phyloP scores from a whole-genome alignment of 2,329 filamentous ascomycete species.

The Trematosphaeria pertusa region DNA sequence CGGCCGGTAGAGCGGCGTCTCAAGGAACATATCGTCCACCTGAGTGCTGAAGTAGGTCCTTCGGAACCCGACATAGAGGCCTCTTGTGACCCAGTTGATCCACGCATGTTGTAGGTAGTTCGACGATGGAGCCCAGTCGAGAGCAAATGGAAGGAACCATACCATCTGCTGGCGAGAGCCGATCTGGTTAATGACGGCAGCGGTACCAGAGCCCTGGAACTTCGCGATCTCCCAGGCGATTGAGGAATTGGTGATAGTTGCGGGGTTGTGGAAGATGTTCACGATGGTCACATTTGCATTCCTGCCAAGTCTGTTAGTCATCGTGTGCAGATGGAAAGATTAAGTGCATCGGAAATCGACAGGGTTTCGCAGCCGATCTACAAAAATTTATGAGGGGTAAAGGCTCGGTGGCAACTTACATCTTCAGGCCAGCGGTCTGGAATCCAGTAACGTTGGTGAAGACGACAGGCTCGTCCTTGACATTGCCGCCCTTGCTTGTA shows the following conservation, averaged over 20 bases:
- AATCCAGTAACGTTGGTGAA: constrained; percentile 64
- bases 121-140: constrained; percentile 61
- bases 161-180: constrained; percentile 66
- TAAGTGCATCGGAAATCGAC: constrained; percentile 11
- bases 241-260: constrained; percentile 60
- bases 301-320: constrained; percentile 27
- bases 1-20: constrained; percentile 53
- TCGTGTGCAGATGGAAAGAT: constrained; percentile 8
- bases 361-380: constrained; percentile 2
- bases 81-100: constrained; percentile 68
- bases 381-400: constrained; percentile 7
- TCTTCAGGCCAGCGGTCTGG: constrained; percentile 61
- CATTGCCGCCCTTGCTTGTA: constrained; percentile 41
- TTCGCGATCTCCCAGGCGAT: constrained; percentile 63
- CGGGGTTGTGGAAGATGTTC: constrained; percentile 65
- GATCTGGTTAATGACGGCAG: constrained; percentile 67
- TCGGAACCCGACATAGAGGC: constrained; percentile 64
- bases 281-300: constrained; percentile 39
- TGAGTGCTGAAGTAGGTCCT: constrained; percentile 63
- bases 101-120: constrained; percentile 68
- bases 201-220: constrained; percentile 60
- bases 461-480: constrained; percentile 50
- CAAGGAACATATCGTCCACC: constrained; percentile 69
- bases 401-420: constrained; percentile 27
- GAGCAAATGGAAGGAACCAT: constrained; percentile 64